Conservation (phyloP, 345 rosid genomes). For the Citropsis articulata region DNA sequence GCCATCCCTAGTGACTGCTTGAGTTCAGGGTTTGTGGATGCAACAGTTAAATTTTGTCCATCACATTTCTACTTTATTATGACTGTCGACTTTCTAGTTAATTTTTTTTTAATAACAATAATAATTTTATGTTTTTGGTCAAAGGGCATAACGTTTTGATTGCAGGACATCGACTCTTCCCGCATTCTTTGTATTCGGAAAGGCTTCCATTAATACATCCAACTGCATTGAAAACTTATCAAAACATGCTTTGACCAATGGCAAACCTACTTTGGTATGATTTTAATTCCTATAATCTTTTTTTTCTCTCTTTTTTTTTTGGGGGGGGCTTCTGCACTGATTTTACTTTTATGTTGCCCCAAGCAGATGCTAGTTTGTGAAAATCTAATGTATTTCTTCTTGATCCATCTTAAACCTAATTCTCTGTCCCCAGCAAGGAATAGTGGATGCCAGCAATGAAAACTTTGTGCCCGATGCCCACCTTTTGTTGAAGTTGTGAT, state of each 20-base stretch:
- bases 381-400: neutral
- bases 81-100: neutral
- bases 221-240: conserved; percentile 45
- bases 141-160: conserved; percentile 7
- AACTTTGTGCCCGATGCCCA: neutral
- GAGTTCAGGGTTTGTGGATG: neutral
- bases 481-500: too few species aligned
- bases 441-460: neutral
- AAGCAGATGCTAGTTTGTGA: neutral
- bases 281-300: neutral
- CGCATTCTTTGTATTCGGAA: conserved; percentile 82
- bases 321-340: neutral
- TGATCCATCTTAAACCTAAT: neutral
- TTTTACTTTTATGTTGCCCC: neutral
- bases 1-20: neutral
- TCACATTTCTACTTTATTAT: neutral
- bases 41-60: neutral
- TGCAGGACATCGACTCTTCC: conserved; percentile 79
- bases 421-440: neutral
- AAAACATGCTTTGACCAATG: conserved; percentile 29
- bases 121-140: neutral
- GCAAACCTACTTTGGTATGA: conserved; percentile 64
- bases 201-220: conserved; percentile 48
- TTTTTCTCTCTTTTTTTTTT: neutral
- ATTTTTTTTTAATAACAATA: neutral